These are phyloP conservation scores for Chlamydomonas sp. DNA, from an alignment of 139 green algal genomes.

Conservation along the genomic window DNA sequence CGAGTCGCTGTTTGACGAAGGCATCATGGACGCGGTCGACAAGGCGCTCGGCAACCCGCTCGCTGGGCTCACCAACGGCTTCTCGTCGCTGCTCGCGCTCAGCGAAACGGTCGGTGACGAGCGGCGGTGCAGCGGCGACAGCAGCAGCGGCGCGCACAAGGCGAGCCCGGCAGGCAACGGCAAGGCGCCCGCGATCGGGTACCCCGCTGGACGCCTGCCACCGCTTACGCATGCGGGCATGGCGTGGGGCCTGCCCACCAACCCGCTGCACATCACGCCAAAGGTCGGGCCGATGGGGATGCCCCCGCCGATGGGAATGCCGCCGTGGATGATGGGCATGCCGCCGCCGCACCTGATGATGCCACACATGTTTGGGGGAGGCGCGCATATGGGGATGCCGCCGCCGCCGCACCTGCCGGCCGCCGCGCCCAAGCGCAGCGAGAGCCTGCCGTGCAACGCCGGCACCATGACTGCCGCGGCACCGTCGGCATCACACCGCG, in stretches of 20 bases:
- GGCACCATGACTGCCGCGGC: too few relatives aligned
- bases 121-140: background rate
- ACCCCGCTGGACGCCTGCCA: conserved; percentile 20
- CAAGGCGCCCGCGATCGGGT: conserved; percentile 17
- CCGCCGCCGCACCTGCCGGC: too few relatives aligned
- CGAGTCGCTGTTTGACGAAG: background rate
- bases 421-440: too few relatives aligned
- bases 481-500: too few relatives aligned
- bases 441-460: too few relatives aligned
- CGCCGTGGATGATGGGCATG: conserved; percentile 11
- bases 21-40: background rate
- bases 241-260: conserved; percentile 29
- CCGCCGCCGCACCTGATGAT: conserved; percentile 13
- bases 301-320: conserved; percentile 2
- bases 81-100: background rate
- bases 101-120: background rate
- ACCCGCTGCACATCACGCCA: conserved; percentile 23
- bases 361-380: too few relatives aligned
- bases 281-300: conserved; percentile 14
- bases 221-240: conserved; percentile 18
- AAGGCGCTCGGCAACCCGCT: background rate
- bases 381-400: too few relatives aligned
- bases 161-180: background rate
- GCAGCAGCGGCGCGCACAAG: background rate
- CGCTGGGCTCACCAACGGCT: background rate